A percentile compares a stretch with the other conserved stretches of the same genome.
These are phyloP conservation scores for Haplosporangium sp. DNA, from an alignment of 371 early-diverging fungal genomes.

Conservation along the genomic window DNA sequence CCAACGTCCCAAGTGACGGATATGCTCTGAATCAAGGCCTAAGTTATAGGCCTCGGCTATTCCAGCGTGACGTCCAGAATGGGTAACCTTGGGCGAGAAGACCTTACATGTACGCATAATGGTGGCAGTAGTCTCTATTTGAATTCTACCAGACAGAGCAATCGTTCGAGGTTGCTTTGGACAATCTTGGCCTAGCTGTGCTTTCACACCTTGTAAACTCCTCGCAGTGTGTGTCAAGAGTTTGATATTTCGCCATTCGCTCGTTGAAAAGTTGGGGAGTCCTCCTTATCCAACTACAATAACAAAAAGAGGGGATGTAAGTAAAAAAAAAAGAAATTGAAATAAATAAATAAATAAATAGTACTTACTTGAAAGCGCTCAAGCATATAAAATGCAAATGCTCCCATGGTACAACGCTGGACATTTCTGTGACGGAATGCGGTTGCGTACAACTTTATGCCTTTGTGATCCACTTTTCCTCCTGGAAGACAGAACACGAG, in stretches of 20 bases:
- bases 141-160: neutral
- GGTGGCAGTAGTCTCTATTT: slow-evolving; percentile 1
- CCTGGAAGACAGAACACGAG: slow-evolving; percentile 16
- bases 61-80: slow-evolving; percentile 30
- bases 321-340: neutral
- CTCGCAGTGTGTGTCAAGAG: neutral
- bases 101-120: slow-evolving; percentile 20
- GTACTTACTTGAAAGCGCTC: slow-evolving; percentile 22
- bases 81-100: slow-evolving; percentile 13
- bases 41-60: slow-evolving; percentile 25
- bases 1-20: slow-evolving; percentile 27
- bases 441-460: slow-evolving; percentile 13
- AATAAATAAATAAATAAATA: neutral
- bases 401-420: slow-evolving; percentile 27
- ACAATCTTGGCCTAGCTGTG: no score
- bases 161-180: neutral
- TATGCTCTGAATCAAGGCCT: slow-evolving; percentile 9
- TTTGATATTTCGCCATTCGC: slow-evolving; percentile 17
- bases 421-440: slow-evolving; percentile 25
- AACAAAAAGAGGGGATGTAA: no score
- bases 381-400: slow-evolving; percentile 35
- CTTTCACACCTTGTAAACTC: neutral
- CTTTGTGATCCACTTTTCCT: slow-evolving; percentile 21
- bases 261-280: slow-evolving; percentile 13
- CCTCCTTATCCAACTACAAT: slow-evolving; percentile 17